phyloP scores from a whole-genome alignment of 2,329 filamentous ascomycete species.

The Corynespora cassiicola region DNA sequence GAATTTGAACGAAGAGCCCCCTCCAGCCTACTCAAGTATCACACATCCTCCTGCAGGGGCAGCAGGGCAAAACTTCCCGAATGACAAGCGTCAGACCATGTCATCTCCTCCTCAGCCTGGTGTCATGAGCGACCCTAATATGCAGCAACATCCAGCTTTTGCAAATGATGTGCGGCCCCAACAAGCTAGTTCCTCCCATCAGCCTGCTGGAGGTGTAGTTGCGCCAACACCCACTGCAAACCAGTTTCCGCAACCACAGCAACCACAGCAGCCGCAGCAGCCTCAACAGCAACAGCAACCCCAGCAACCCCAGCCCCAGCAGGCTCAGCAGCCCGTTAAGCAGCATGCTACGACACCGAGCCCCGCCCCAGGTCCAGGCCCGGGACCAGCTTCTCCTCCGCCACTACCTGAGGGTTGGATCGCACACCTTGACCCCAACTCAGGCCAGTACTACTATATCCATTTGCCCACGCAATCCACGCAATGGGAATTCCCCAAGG shows the following conservation, averaged over 20 bases:
- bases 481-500: constrained; percentile 99
- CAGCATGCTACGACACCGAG: constrained; percentile 50
- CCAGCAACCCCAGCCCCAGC: too few species aligned
- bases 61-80: constrained; percentile 69
- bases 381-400: constrained; percentile 81
- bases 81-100: constrained; percentile 73
- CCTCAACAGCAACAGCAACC: constrained; percentile 6
- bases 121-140: constrained; percentile 45
- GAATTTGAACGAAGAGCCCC: constrained; percentile 81
- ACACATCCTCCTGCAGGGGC: constrained; percentile 40
- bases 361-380: constrained; percentile 63
- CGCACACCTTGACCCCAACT: constrained; percentile 91
- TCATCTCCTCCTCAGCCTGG: constrained; percentile 31
- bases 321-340: too few species aligned
- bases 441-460: constrained; percentile 98
- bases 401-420: constrained; percentile 98
- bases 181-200: constrained; percentile 51
- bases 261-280: constrained; percentile 24
- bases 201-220: constrained; percentile 31
- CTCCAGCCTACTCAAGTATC: constrained; percentile 93
- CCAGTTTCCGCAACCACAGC: constrained; percentile 29
- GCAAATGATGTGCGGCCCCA: constrained; percentile 77
- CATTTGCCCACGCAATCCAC: constrained; percentile 94
- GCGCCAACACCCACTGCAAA: constrained; percentile 39
- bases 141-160: constrained; percentile 81